Base-by-base conservation (phyloP, 2,329 filamentous ascomycete genomes). In the Chaetomiaceae sp. region DNA sequence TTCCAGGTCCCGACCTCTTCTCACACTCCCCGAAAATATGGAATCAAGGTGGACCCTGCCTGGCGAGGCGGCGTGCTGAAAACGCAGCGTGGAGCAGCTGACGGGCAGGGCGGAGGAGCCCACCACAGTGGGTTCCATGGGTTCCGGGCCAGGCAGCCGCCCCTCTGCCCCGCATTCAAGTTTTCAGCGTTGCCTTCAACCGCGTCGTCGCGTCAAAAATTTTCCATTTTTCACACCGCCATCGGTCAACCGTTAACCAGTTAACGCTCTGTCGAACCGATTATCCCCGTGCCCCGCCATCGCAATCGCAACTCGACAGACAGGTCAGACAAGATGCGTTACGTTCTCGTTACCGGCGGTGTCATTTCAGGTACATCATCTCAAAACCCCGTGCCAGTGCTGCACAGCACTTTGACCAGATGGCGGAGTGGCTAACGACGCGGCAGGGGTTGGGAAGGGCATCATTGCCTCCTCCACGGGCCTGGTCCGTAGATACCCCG, bases 301-400 rank as follows among this genome's bases (percentile, higher is more conserved):
- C 12, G 34, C 31, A 37, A 46, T 41, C 12, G 34, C 31, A 37
- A 45, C 16, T 39, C 44, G 44, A 51, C 34, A 48, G 35, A n/a
- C n/a, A n/a, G 40, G 27, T 12, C 48, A 21, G 34, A 16, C 53
- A 55, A 47, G 43, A 55, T 55, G 53, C 53, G 53, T 50, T 55
- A 55, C 53, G 53, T 55, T 20, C 53, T 55, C 37, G 49, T 55
- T 43, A 52, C 53, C 39, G 53, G 53, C 53, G 53, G 53, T 55
- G 53, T 55, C 53, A 55, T 55, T 43, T 55, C 53, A 52, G 53
- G 53, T 55, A 52, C n/a, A n/a, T n/a, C n/a, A 33, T 33, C 30
- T 13, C 30, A 12, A 20, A 21, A 3, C 27, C 17, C 7, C 21
- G 21, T 27, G 12, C 17, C 2, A 27, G 25, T 7, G 25, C 6